Base-by-base conservation (phyloP, 2,329 filamentous ascomycete species). In the Arthroderma uncinatum region DNA sequence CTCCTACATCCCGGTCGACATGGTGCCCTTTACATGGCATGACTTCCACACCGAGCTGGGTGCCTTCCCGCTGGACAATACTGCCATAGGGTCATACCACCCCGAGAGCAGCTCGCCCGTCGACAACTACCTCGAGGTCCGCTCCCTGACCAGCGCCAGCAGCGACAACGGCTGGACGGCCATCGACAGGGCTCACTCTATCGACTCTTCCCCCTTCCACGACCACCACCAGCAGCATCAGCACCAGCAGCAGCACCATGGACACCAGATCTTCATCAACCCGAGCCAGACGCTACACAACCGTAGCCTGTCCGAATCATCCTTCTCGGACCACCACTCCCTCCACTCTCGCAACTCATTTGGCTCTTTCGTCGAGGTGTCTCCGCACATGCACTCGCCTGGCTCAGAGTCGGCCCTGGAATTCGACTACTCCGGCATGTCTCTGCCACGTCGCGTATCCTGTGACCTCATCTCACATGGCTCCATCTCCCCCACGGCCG, bases 271-370 rank as follows among this genome's bases (percentile, higher is more conserved):
- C 63, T 91, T 95, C 67, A 94, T 95, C 78, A 95, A 96, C 73
- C 92, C 92, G 1, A 83, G 86, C 61, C 87, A 95, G 74, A 94
- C 90, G 0, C 77, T 97, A 54, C 92, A 96, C 74, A 80, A 95
- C 66, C 83, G 91, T 64, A 91, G 86, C 56, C 84, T 86, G 65
- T 95, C 91, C 2, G 89, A 94, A 66, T 93, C 89, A 1, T 93
- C 87, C 0, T 82, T 84, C 63, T 84, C 87, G 1, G 86, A 91
- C 34, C 82, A 84, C 3, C 79, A 81, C 61, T 74, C 64, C 71
- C 82, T 70, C 77, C 80, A 70, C 19, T 70, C 71, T 76, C 85
- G 67, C 68, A 86, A 77, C 69, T 89, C 74, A 70, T 89, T 79
- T 76, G 83, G 79, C 62, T 93, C 88, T 74, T 95, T 86, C 64